Evolutionary conservation across 2,329 filamentous ascomycete genomes (phyloP).

Genomic region (Diaporthe capsici): DNA sequence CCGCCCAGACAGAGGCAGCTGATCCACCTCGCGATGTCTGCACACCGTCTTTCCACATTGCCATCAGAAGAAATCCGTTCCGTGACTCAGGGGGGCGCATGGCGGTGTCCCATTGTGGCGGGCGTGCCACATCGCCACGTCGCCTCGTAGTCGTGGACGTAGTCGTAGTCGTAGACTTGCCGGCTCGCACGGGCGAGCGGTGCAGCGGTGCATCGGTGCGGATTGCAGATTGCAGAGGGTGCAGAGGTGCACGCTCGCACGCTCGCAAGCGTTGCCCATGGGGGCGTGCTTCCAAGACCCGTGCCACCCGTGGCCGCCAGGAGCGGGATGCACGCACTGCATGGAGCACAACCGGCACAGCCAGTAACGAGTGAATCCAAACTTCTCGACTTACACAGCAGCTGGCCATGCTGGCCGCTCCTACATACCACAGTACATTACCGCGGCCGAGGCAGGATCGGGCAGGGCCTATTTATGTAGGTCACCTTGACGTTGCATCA

Average conservation of each 20-base stretch:
- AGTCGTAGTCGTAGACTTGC: not conserved
- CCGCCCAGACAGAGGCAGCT: constrained; percentile 17
- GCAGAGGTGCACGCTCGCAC: constrained; percentile 8
- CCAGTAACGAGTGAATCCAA: constrained; percentile 29
- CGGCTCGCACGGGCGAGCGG: not conserved
- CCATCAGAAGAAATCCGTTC: constrained; percentile 20
- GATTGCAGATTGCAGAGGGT: not conserved
- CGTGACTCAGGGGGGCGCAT: constrained; percentile 32
- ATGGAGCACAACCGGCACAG: constrained; percentile 23
- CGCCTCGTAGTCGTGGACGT: not conserved
- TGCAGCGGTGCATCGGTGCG: not conserved
- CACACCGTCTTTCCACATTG: constrained; percentile 33
- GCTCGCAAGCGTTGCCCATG: constrained; percentile 20
- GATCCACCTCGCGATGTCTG: constrained; percentile 30
- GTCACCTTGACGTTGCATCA: constrained; percentile 30
- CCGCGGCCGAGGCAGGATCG: constrained; percentile 26
- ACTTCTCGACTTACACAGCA: constrained; percentile 29
- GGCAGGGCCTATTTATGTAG: constrained; percentile 22
- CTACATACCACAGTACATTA: not conserved
- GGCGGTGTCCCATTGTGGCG: constrained; percentile 13
- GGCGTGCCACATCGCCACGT: constrained; percentile 1
- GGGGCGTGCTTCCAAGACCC: constrained; percentile 27
- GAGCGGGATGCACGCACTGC: constrained; percentile 24
- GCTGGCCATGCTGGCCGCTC: constrained; percentile 31
- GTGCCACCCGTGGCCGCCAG: constrained; percentile 16